Evolutionary conservation across 345 rosid genomes (phyloP).

Genomic region (Nasturtium officinale): DNA sequence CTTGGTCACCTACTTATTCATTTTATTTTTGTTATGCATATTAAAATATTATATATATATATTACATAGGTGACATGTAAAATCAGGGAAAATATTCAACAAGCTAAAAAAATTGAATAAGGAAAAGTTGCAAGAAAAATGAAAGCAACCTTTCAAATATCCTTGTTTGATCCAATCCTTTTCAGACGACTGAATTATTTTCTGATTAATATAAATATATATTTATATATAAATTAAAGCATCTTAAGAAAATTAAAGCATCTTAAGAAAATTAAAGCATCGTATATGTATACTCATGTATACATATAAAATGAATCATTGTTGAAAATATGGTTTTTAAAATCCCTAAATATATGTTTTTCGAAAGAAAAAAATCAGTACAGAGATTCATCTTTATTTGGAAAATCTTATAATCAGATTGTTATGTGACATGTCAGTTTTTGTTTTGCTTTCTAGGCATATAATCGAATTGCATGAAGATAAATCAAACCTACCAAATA

Average conservation of each 20-base stretch:
- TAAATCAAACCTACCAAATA: neutral
- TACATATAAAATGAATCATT: no score
- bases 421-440: neutral
- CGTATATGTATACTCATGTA: no score
- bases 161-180: slow-evolving; percentile 38
- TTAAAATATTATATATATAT: neutral
- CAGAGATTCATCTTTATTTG: neutral
- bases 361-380: no score
- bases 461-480: neutral
- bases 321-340: neutral
- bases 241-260: no score
- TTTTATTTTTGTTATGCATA: neutral
- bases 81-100: neutral
- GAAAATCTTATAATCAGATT: neutral
- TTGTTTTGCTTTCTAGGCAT: neutral
- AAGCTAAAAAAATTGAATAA: neutral
- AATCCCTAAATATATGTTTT: neutral
- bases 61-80: neutral
- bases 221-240: no score
- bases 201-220: no score
- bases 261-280: no score
- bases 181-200: slow-evolving; percentile 34
- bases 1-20: slow-evolving; percentile 10
- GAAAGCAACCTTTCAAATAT: slow-evolving; percentile 32
- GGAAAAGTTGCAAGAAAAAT: neutral